Evolutionary conservation across 2,329 filamentous ascomycete species (phyloP), one percentile per base, ranked within the genome.

Genomic region (Talaromyces sp.): DNA sequence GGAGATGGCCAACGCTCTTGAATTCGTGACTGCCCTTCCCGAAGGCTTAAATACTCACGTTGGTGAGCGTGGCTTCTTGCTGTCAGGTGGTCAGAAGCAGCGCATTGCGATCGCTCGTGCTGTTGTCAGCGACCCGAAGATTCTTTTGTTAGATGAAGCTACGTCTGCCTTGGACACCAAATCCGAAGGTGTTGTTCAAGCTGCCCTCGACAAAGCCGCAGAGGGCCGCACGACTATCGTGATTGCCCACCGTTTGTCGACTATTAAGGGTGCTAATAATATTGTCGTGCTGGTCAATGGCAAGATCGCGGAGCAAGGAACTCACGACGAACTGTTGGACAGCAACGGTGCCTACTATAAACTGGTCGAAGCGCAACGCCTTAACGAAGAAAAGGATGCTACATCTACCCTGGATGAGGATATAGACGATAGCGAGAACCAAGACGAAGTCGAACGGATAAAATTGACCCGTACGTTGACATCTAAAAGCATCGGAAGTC

Each of bases 51-150:
- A 92, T 65, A 96, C 92, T 0, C 84, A 90, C 62, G 90, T 96
- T 17, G 92, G 92, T 59, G 90, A 94, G 71, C 84, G 90, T 63
- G 92, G 91, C 6, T 90, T 92, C 65, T 77, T 93, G 52, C 80
- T 96, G 10, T 92, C 88, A 56, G 92, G 92, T 70, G 92, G 92
- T n/a, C 92, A 96, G 75, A 93, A 94, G 72, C 92, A 96, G 74
- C 88, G 92, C 64, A 91, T 96, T 65, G 89, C 91, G 6, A 94
- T 96, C 71, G 90, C 91, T 3, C 81, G 90, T 63, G 90, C 90
- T 29, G 83, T 95, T 54, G 87, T 95, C 19, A 90, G 87, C 3
- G 86, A 95, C 65, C 91, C 91, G 0, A 90, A 89, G 76, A 81
- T 96, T 68, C 82, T 96, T 1, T 83, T 97, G 0, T 85, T 97